A percentile compares a stretch with the other conserved stretches of the same genome.
Conservation (phyloP, 169 alveolate genomes). For the Cytauxzoon felis region DNA sequence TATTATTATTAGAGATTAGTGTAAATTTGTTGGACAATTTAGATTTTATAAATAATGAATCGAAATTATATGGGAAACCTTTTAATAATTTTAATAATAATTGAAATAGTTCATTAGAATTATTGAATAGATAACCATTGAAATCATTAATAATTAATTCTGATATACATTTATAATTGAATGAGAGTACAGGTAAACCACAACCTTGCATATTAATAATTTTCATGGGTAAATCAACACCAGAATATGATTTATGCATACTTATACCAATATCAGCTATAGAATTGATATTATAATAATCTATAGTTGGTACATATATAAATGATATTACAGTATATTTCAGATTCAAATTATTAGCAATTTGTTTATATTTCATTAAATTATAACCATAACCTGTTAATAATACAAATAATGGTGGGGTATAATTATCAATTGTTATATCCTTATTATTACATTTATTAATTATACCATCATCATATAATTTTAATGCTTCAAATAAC, state of each 20-base stretch:
- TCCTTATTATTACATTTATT: not conserved
- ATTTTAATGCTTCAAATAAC: not conserved
- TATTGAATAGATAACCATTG: not conserved
- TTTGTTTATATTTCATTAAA: not conserved
- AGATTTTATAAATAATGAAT: too few relatives aligned
- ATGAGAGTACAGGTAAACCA: constrained; percentile 81
- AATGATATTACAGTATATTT: not conserved
- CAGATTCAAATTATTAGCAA: not conserved
- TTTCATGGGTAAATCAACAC: constrained; percentile 92
- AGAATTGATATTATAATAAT: not conserved
- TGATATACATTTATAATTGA: constrained; percentile 8
- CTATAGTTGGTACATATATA: not conserved
- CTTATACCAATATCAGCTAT: not conserved
- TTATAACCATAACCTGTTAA: not conserved
- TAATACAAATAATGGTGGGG: not conserved
- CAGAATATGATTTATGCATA: constrained; percentile 34
- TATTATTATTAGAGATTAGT: too few relatives aligned
- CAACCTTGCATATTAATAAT: constrained; percentile 90
- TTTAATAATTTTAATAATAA: not conserved
- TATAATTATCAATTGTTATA: not conserved
- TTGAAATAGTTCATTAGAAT: not conserved
- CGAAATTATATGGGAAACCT: not conserved
- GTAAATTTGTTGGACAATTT: too few relatives aligned
- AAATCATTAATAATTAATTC: not conserved
- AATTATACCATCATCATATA: not conserved